Evolutionary conservation across 1,284 basidiomycete species (phyloP).

Genomic region (Leucoagaricus sp.): DNA sequence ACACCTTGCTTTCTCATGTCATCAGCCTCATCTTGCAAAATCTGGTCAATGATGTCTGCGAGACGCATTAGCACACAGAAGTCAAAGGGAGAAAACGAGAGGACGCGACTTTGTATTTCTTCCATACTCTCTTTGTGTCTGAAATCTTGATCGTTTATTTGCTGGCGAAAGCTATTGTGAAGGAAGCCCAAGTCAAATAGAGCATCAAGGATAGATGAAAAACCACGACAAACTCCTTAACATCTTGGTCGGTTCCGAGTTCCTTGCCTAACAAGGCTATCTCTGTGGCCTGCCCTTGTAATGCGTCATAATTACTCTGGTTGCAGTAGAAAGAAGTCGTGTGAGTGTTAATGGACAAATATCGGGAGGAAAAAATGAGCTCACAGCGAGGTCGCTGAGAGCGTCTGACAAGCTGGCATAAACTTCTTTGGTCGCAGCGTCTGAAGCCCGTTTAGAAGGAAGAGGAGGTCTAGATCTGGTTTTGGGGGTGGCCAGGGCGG

Average conservation of each 20-base stretch:
- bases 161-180: constrained; percentile 40
- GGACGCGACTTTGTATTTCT: constrained; percentile 46
- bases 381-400: constrained; percentile 5
- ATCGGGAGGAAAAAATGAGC: neutral
- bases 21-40: constrained; percentile 43
- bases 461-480: neutral
- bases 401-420: neutral
- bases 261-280: constrained; percentile 27
- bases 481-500: neutral
- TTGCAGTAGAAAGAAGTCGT: neutral
- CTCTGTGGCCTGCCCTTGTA: constrained; percentile 29
- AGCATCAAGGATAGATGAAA: neutral
- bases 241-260: constrained; percentile 23
- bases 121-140: constrained; percentile 43
- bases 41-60: constrained; percentile 46
- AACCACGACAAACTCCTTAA: constrained; percentile 25
- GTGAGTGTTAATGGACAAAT: neutral
- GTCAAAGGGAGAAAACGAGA: neutral
- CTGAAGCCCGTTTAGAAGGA: neutral
- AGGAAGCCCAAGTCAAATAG: neutral
- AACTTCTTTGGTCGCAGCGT: neutral
- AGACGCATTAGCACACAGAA: neutral
- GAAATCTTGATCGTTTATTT: constrained; percentile 43
- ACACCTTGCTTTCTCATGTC: constrained; percentile 46
- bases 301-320: constrained; percentile 7